Conservation (phyloP, 2,329 filamentous ascomycete genomes). For the Cercospora janseana region DNA sequence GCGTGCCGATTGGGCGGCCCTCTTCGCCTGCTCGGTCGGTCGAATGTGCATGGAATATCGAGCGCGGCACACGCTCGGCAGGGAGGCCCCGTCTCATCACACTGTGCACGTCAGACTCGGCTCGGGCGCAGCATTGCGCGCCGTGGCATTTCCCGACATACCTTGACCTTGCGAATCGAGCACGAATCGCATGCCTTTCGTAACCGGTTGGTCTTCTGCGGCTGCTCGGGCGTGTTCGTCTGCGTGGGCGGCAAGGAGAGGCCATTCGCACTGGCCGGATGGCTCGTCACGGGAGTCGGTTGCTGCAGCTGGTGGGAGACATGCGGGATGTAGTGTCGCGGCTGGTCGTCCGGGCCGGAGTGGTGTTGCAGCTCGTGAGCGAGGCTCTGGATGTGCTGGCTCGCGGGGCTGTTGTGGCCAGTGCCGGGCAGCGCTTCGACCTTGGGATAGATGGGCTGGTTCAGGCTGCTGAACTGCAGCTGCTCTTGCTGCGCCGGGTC, state of each 20-base stretch:
- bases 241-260: constrained; percentile 27
- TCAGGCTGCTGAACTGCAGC: constrained; percentile 37
- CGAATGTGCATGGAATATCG: constrained; percentile 66
- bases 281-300: constrained; percentile 27
- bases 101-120: constrained; percentile 43
- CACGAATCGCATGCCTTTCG: constrained; percentile 44
- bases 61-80: constrained; percentile 64
- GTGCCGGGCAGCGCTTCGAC: constrained; percentile 32
- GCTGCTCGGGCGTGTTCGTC: constrained; percentile 28
- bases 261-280: constrained; percentile 27
- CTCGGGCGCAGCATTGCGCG: neutral
- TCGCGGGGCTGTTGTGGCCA: constrained; percentile 29
- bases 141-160: constrained; percentile 22
- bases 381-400: constrained; percentile 36
- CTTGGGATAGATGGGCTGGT: constrained; percentile 39
- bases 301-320: constrained; percentile 32
- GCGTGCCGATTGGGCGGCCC: constrained; percentile 66
- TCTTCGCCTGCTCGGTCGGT: constrained; percentile 61
- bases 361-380: constrained; percentile 35
- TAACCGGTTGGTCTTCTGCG: constrained; percentile 39
- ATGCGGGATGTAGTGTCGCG: constrained; percentile 35
- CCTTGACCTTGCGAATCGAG: constrained; percentile 43
- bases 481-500: constrained; percentile 38
- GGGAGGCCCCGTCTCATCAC: constrained; percentile 64
- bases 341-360: constrained; percentile 33